Evolutionary conservation across 2,329 filamentous ascomycete genomes (phyloP).

Genomic region (Aspergillus pseudonomiae): DNA sequence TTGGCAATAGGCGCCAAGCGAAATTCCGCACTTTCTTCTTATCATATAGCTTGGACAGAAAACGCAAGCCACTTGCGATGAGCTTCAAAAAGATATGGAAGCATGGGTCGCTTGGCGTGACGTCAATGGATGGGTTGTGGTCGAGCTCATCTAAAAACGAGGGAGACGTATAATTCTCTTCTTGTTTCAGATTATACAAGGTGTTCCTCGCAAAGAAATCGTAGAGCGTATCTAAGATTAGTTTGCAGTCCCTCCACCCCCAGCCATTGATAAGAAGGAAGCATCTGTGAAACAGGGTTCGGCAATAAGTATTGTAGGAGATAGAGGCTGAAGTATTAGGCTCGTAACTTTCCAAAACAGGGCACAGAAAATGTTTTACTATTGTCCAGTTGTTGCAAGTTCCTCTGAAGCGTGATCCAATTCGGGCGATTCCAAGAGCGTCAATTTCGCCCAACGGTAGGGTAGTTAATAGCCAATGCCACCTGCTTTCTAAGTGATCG

Average conservation of each 20-base stretch:
- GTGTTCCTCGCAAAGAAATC: slow-evolving; percentile 62
- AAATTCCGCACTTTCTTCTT: slow-evolving; percentile 60
- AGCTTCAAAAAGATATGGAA: slow-evolving; percentile 65
- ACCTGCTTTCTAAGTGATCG: slow-evolving; percentile 38
- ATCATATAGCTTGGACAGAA: slow-evolving; percentile 50
- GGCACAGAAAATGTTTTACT: slow-evolving; percentile 50
- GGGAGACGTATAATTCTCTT: slow-evolving; percentile 56
- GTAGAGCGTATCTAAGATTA: slow-evolving; percentile 56
- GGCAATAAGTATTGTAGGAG: slow-evolving; percentile 60
- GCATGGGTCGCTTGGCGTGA: slow-evolving; percentile 53
- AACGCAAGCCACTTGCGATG: slow-evolving; percentile 53
- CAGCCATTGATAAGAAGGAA: slow-evolving; percentile 56
- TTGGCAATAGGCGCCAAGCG: slow-evolving; percentile 61
- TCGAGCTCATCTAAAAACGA: slow-evolving; percentile 57
- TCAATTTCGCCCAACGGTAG: slow-evolving; percentile 60
- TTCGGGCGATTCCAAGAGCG: slow-evolving; percentile 48
- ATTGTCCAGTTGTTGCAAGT: slow-evolving; percentile 54
- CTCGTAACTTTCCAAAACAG: slow-evolving; percentile 52
- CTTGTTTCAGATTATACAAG: slow-evolving; percentile 55
- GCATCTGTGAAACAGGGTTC: slow-evolving; percentile 55
- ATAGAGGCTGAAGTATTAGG: slow-evolving; percentile 43
- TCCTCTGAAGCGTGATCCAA: slow-evolving; percentile 44
- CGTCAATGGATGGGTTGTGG: slow-evolving; percentile 45
- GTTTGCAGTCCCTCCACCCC: slow-evolving; percentile 61
- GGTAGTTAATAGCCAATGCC: slow-evolving; percentile 53